Percentiles rank a stretch among this genome's conserved stretches.
Conservation (phyloP, 192 early-diverging fungal species). For the Kickxella alabastrina region DNA sequence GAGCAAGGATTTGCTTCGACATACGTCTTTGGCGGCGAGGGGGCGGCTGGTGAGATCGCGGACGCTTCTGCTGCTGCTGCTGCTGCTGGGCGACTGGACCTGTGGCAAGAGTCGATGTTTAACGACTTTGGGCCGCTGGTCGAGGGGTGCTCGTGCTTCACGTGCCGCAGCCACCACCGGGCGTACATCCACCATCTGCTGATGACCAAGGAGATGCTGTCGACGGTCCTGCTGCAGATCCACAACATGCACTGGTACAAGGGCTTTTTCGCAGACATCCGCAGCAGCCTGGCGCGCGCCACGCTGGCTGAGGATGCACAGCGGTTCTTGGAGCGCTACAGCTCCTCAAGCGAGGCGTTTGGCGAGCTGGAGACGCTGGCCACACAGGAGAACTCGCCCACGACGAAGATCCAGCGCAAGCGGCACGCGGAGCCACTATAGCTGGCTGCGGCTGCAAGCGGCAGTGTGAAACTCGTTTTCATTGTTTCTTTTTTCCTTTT, state of each 20-base stretch:
- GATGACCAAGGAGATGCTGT: constrained; percentile 73
- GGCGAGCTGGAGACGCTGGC: constrained; percentile 33
- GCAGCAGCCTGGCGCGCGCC: constrained; percentile 30
- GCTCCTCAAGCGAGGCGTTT: constrained; percentile 14
- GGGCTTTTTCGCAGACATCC: constrained; percentile 42
- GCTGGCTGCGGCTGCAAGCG: no score
- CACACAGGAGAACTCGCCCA: constrained; percentile 32
- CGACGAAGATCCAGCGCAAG: constrained; percentile 46
- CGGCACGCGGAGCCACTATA: constrained; percentile 30
- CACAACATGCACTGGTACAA: constrained; percentile 50
- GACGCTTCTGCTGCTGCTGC: no score
- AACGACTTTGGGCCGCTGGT: constrained; percentile 61
- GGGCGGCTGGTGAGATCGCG: not conserved
- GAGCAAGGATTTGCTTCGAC: constrained; percentile 64
- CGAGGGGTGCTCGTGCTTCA: constrained; percentile 60
- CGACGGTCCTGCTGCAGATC: constrained; percentile 65
- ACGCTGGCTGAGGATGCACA: constrained; percentile 23
- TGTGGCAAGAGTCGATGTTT: constrained; percentile 58
- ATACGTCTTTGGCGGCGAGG: constrained; percentile 39
- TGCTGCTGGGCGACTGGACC: constrained; percentile 42
- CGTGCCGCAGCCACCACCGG: constrained; percentile 64
- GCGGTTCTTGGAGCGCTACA: constrained; percentile 27
- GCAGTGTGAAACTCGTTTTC: not conserved
- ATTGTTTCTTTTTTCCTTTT: not conserved
- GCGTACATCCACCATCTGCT: constrained; percentile 74